A percentile compares a stretch with the other conserved stretches of the same genome.
These are phyloP conservation scores for Sisymbrium altissimum DNA, from an alignment of 345 rosid genomes.

Conservation along the genomic window DNA sequence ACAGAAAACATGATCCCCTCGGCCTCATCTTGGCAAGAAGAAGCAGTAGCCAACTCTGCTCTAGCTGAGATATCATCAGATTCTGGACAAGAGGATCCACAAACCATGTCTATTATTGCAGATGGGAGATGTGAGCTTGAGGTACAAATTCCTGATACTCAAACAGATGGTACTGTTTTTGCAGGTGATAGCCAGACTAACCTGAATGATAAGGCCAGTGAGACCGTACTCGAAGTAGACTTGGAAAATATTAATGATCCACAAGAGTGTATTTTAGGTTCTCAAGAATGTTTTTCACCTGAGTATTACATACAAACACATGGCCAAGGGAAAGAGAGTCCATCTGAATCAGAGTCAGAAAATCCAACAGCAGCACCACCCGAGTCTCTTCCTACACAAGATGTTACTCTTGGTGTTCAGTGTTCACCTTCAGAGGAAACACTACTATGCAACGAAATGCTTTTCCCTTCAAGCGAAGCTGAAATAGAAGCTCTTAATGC, in stretches of 20 bases:
- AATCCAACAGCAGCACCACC: background rate
- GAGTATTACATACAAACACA: background rate
- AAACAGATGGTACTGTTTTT: background rate
- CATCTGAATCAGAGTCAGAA: background rate
- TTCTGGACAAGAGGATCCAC: conserved; percentile 1
- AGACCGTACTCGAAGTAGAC: background rate
- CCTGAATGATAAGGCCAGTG: background rate
- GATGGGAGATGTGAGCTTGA: background rate
- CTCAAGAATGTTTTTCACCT: background rate
- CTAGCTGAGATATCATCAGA: background rate
- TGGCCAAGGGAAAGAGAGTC: background rate
- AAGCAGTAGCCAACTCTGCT: background rate
- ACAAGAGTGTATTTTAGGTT: background rate
- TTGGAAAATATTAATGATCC: background rate
- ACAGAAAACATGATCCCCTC: background rate
- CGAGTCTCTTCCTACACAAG: background rate
- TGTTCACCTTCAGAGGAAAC: background rate
- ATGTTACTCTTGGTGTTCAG: background rate
- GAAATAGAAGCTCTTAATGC: background rate
- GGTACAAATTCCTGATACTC: background rate
- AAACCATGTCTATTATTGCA: conserved; percentile 6
- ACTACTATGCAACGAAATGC: background rate
- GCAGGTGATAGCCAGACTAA: background rate
- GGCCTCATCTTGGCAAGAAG: background rate
- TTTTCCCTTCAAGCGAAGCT: background rate